These are phyloP conservation scores for Tolypocladium album DNA, from an alignment of 2,329 filamentous ascomycete genomes.

Conservation along the genomic window DNA sequence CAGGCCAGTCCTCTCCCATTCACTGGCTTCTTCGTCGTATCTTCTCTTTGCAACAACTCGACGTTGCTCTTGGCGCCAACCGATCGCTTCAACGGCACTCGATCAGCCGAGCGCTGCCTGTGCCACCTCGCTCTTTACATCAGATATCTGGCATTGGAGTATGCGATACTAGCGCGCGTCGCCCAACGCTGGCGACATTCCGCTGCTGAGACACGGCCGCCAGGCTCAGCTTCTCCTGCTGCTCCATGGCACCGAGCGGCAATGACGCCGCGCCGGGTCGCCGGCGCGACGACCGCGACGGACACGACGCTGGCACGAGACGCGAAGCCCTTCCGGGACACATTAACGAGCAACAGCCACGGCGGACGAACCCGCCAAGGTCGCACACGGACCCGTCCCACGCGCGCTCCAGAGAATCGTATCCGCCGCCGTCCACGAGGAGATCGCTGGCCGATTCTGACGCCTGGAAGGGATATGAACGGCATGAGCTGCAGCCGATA, in stretches of 20 bases:
- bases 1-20: not conserved
- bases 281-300: slow-evolving; percentile 4
- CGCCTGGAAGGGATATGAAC: not conserved
- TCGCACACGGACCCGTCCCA: slow-evolving; percentile 3
- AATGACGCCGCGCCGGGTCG: slow-evolving; percentile 8
- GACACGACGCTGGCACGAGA: not conserved
- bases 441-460: slow-evolving; percentile 3
- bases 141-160: not conserved
- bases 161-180: not conserved
- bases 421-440: slow-evolving; percentile 2
- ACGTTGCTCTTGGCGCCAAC: not conserved
- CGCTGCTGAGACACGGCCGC: slow-evolving; percentile 12
- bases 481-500: slow-evolving; percentile 14
- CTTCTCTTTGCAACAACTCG: not conserved
- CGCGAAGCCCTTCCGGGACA: not conserved
- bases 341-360: not conserved
- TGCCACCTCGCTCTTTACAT: not conserved
- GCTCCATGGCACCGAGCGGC: slow-evolving; percentile 16
- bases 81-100: not conserved
- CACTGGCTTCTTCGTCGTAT: not conserved
- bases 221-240: slow-evolving; percentile 3
- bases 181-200: slow-evolving; percentile 1
- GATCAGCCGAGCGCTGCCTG: too few species aligned
- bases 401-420: not conserved
- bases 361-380: slow-evolving; percentile 2